Conservation (phyloP, 2,329 filamentous ascomycete genomes). For the Basipetospora sp. region DNA sequence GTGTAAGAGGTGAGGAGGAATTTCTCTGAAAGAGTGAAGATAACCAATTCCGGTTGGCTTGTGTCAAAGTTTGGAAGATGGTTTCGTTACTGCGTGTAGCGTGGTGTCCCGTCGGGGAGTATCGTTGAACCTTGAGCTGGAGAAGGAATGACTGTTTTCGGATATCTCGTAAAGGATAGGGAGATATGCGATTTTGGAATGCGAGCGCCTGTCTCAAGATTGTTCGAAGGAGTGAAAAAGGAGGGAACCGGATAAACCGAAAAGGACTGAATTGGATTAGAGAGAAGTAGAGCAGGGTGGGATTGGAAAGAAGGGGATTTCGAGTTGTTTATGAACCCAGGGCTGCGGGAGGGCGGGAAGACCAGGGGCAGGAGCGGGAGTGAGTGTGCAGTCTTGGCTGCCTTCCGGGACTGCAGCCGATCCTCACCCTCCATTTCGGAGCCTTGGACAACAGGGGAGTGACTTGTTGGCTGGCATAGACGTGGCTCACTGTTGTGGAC, state of each 20-base stretch:
- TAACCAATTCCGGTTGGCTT: neutral
- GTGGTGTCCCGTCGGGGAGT: neutral
- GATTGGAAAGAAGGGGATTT: too few species aligned
- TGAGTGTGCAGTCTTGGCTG: too few species aligned
- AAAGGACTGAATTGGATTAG: neutral
- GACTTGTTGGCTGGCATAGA: too few species aligned
- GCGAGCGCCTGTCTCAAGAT: conserved; percentile 6
- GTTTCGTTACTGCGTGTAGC: neutral
- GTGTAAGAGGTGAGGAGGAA: neutral
- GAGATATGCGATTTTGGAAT: neutral
- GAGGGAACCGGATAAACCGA: neutral
- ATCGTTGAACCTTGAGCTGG: neutral
- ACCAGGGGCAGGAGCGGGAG: too few species aligned
- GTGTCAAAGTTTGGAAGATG: too few species aligned
- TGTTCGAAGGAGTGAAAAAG: conserved; percentile 3
- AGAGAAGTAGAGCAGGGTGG: neutral
- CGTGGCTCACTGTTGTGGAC: too few species aligned
- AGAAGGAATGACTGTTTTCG: conserved; percentile 1
- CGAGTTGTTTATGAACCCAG: too few species aligned
- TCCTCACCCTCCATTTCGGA: too few species aligned
- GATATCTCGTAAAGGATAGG: neutral
- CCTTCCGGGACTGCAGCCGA: too few species aligned
- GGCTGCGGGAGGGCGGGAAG: too few species aligned
- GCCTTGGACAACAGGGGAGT: too few species aligned
- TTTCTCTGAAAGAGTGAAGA: conserved; percentile 2